These are phyloP conservation scores for Helminthosporium solani DNA, from an alignment of 2,329 filamentous ascomycete genomes.

Conservation along the genomic window DNA sequence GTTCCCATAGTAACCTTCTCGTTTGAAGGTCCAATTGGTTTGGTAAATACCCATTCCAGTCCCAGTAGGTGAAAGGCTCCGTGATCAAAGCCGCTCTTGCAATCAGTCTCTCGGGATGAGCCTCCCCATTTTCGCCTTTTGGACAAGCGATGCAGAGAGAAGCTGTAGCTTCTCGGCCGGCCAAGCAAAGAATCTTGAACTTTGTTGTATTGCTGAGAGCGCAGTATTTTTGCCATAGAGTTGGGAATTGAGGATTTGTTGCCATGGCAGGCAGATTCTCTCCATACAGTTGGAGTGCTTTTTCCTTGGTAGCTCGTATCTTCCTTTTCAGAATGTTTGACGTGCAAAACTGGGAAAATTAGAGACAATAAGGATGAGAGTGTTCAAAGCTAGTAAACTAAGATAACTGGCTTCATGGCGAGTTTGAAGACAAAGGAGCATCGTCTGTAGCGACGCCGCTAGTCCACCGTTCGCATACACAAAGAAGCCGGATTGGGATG, in stretches of 20 bases:
- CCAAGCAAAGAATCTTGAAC: constrained; percentile 8
- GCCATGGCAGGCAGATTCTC: not conserved
- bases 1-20: constrained; percentile 18
- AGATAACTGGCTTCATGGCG: not conserved
- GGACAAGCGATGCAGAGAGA: constrained; percentile 12
- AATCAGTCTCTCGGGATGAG: not conserved
- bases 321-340: not conserved
- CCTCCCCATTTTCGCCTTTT: not conserved
- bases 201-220: not conserved
- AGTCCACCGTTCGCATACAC: not conserved
- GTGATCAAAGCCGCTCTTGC: constrained; percentile 11
- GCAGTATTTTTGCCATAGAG: not conserved
- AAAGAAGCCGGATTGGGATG: not conserved
- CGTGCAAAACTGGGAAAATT: not conserved
- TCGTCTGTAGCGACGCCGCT: not conserved
- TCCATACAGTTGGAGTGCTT: not conserved
- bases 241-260: not conserved
- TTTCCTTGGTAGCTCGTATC: too few relatives aligned
- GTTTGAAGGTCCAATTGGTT: constrained; percentile 3
- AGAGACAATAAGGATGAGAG: not conserved
- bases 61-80: constrained; percentile 31
- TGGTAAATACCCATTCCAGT: constrained; percentile 21
- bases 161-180: constrained; percentile 17
- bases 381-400: not conserved
- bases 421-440: not conserved